These are phyloP conservation scores for Colletotrichum sidae DNA, from an alignment of 2,329 filamentous ascomycete genomes.

Conservation along the genomic window DNA sequence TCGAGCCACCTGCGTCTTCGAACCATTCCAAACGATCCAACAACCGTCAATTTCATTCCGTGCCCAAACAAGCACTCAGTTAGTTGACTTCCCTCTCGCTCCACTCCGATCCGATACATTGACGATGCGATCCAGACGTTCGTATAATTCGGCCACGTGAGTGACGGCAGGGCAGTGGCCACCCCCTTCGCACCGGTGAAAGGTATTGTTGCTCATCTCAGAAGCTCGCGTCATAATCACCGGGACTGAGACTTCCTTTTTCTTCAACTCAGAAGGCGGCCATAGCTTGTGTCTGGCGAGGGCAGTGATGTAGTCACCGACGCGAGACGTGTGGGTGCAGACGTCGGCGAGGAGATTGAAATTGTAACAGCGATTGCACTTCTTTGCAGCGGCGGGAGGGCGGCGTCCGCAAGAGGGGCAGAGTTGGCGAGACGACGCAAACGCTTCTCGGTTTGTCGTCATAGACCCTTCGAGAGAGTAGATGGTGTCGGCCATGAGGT, in stretches of 20 bases:
- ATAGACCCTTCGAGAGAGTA: too few relatives aligned
- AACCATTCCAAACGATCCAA: too few relatives aligned
- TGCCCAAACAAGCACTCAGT: too few relatives aligned
- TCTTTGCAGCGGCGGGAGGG: slow-evolving; percentile 5
- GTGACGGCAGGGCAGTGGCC: neutral
- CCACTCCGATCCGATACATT: too few relatives aligned
- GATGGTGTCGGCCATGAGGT: too few relatives aligned
- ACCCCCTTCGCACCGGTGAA: neutral
- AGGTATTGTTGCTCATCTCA: neutral
- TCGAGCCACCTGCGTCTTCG: too few relatives aligned
- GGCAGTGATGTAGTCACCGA: slow-evolving; percentile 15
- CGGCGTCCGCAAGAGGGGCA: slow-evolving; percentile 11
- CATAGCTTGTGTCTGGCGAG: slow-evolving; percentile 1
- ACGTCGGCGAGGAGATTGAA: neutral
- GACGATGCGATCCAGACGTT: too few relatives aligned
- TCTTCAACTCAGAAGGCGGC: neutral
- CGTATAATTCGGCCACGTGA: too few relatives aligned
- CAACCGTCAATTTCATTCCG: too few relatives aligned
- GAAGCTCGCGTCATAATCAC: neutral
- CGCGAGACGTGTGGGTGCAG: slow-evolving; percentile 3
- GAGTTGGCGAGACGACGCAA: neutral
- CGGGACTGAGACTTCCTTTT: neutral
- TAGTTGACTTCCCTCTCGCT: too few relatives aligned
- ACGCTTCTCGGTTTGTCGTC: neutral
- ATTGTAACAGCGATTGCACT: slow-evolving; percentile 14